Percentiles rank a stretch among this genome's conserved stretches.
phyloP scores from a whole-genome alignment of 1,284 basidiomycete genomes.

The Leccinum cinnamomeum region DNA sequence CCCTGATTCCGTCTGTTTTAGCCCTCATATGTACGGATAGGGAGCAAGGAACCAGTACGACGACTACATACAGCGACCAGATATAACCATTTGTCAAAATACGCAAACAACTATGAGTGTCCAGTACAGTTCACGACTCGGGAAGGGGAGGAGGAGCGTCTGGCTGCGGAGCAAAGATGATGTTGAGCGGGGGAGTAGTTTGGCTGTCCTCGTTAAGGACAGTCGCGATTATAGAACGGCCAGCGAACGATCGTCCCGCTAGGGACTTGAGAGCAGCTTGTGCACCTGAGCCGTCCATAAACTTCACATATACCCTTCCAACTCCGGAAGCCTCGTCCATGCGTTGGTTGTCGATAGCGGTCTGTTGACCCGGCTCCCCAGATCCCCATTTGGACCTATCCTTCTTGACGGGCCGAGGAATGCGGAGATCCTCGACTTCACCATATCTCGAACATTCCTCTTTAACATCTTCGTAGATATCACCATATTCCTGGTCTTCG shows the following conservation, averaged over 20 bases:
- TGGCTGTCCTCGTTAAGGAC: conserved; percentile 77
- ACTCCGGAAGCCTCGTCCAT: conserved; percentile 88
- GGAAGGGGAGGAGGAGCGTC: conserved; percentile 76
- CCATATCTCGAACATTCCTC: conserved; percentile 91
- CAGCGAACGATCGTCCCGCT: conserved; percentile 90
- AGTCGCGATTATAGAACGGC: conserved; percentile 85
- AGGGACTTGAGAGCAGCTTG: conserved; percentile 76
- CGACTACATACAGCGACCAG: conserved; percentile 26
- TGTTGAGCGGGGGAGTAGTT: conserved; percentile 73
- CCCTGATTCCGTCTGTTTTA: background rate
- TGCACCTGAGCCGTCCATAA: conserved; percentile 60
- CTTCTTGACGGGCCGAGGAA: conserved; percentile 86
- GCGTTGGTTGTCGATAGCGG: conserved; percentile 63
- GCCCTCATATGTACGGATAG: background rate
- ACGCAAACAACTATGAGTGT: conserved; percentile 10
- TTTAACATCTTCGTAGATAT: conserved; percentile 93
- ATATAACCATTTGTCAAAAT: conserved; percentile 19
- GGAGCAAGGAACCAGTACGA: conserved; percentile 12
- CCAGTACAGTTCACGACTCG: conserved; percentile 21
- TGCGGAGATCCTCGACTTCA: conserved; percentile 79
- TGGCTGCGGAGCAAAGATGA: conserved; percentile 81
- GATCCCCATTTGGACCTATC: conserved; percentile 78
- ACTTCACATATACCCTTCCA: conserved; percentile 93
- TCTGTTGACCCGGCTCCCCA: conserved; percentile 61
- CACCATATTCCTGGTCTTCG: conserved; percentile 91